Conservation (phyloP, 2,329 filamentous ascomycete species). For the Epichloe gansuensis region DNA sequence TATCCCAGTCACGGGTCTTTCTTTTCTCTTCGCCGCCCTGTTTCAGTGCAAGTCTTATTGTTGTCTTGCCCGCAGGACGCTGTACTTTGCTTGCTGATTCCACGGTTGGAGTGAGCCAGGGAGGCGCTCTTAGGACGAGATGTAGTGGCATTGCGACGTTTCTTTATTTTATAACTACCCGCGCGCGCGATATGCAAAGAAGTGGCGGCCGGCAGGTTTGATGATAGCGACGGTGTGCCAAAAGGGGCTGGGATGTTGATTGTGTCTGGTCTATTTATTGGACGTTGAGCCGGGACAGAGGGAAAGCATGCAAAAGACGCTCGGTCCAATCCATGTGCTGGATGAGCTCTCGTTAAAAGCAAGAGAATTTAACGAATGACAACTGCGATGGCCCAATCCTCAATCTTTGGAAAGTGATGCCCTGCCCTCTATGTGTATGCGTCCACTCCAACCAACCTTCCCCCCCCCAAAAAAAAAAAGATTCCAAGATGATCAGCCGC, state of each 20-base stretch:
- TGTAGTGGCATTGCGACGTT: constrained; percentile 2
- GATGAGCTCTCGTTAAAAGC: neutral
- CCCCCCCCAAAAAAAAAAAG: too few relatives aligned
- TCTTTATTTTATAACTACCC: constrained; percentile 5
- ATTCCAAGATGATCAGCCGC: neutral
- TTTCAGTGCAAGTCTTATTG: neutral
- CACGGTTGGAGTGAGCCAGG: neutral
- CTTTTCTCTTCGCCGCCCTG: neutral
- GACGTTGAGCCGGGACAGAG: neutral
- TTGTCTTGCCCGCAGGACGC: neutral
- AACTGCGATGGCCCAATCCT: neutral
- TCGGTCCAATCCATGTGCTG: neutral
- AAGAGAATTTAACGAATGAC: neutral
- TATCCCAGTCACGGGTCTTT: neutral
- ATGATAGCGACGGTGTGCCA: constrained; percentile 9
- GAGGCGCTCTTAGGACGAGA: neutral
- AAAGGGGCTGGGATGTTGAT: constrained; percentile 4
- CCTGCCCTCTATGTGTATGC: neutral
- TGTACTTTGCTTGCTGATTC: constrained; percentile 1
- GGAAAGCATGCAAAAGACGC: neutral
- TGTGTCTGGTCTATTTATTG: constrained; percentile 2
- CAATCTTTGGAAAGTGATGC: neutral
- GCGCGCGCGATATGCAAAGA: constrained; percentile 3
- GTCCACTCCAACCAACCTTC: neutral
- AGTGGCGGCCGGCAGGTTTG: constrained; percentile 7